These are phyloP conservation scores for Boechera stricta DNA, from an alignment of 345 rosid genomes.

Conservation along the genomic window DNA sequence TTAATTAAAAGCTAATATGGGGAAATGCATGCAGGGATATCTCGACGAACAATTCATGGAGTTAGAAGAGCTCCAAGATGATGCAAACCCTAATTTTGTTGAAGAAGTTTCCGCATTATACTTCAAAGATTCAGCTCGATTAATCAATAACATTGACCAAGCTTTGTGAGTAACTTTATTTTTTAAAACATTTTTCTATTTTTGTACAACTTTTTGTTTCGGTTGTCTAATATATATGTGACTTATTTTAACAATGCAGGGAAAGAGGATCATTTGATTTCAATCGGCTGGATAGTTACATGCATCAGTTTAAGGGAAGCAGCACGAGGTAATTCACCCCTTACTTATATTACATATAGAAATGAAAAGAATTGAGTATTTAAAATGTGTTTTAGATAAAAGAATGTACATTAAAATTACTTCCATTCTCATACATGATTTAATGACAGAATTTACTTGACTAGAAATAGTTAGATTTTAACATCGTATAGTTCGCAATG, in stretches of 20 bases:
- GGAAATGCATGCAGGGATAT: conserved; percentile 56
- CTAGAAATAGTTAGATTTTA: neutral
- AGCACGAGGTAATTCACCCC: conserved; percentile 65
- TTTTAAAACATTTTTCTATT: neutral
- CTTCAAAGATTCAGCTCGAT: conserved; percentile 60
- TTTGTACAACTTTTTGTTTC: neutral
- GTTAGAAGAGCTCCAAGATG: conserved; percentile 80
- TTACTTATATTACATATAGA: too few relatives aligned
- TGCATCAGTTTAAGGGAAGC: conserved; percentile 98
- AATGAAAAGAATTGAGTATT: too few relatives aligned
- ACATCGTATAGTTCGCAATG: neutral
- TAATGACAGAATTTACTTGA: neutral
- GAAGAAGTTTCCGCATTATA: conserved; percentile 66
- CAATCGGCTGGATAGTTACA: conserved; percentile 65
- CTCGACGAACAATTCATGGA: conserved; percentile 73
- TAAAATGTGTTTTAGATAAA: too few relatives aligned
- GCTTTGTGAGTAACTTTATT: conserved; percentile 54
- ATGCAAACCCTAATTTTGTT: conserved; percentile 69
- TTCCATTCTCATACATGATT: conserved; percentile 16
- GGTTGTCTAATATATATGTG: neutral
- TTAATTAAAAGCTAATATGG: conserved; percentile 10
- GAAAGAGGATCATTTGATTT: conserved; percentile 52
- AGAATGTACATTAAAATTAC: neutral
- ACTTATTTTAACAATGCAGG: conserved; percentile 36
- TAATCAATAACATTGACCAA: conserved; percentile 64